phyloP scores from a whole-genome alignment of 208 protist genomes.

The Leishmania braziliensis region DNA sequence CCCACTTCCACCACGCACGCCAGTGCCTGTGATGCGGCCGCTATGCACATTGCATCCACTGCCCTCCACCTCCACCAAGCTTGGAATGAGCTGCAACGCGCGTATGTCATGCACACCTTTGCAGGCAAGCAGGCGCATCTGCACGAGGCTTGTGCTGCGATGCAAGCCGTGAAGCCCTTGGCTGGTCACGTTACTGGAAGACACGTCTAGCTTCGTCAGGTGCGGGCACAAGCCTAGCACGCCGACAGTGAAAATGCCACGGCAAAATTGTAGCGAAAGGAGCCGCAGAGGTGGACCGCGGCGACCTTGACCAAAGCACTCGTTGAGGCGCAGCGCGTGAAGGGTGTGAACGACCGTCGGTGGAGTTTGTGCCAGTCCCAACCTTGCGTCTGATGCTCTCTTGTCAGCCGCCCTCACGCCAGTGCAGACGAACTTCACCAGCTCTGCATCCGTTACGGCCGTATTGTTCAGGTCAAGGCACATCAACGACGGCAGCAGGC shows the following conservation, averaged over 20 bases:
- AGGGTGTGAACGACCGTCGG: slow-evolving; percentile 3
- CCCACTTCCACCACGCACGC: not conserved
- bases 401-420: not conserved
- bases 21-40: slow-evolving; percentile 2
- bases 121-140: slow-evolving; percentile 19
- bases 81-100: not conserved
- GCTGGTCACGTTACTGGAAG: slow-evolving; percentile 20
- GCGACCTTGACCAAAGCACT: not conserved
- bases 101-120: slow-evolving; percentile 22
- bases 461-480: slow-evolving; percentile 16
- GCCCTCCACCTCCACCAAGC: slow-evolving; percentile 10
- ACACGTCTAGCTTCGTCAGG: slow-evolving; percentile 23
- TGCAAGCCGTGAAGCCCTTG: slow-evolving; percentile 12
- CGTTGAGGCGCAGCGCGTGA: not conserved
- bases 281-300: slow-evolving; percentile 12
- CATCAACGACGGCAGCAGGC: slow-evolving; percentile 12
- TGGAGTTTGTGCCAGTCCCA: not conserved
- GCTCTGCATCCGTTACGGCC: slow-evolving; percentile 13
- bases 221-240: slow-evolving; percentile 17
- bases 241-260: slow-evolving; percentile 15
- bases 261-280: slow-evolving; percentile 21
- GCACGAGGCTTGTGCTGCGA: slow-evolving; percentile 5
- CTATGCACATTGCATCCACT: slow-evolving; percentile 23
- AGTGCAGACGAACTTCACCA: slow-evolving; percentile 21
- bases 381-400: not conserved